These are phyloP conservation scores for Cryptococcus deneoformans DNA, from an alignment of 1,284 basidiomycete species.

Conservation along the genomic window DNA sequence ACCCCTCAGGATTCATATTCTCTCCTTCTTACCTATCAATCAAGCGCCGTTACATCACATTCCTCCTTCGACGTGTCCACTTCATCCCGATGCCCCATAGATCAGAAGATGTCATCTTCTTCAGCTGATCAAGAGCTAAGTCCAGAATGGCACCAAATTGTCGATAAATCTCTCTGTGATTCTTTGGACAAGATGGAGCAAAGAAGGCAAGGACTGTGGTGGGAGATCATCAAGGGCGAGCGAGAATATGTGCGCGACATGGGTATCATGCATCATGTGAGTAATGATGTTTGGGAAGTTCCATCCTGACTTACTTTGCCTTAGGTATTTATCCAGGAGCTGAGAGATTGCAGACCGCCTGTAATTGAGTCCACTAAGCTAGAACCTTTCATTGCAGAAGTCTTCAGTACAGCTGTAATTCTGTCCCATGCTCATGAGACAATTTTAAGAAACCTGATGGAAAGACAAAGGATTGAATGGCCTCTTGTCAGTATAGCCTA, in stretches of 20 bases:
- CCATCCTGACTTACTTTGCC: neutral
- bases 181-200: constrained; percentile 68
- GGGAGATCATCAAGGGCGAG: constrained; percentile 78
- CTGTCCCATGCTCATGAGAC: constrained; percentile 63
- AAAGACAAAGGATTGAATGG: constrained; percentile 72
- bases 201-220: constrained; percentile 72
- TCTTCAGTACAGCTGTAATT: constrained; percentile 69
- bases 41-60: constrained; percentile 5
- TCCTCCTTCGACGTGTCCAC: no score
- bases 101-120: no score
- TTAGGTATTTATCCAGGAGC: constrained; percentile 66
- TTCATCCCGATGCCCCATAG: no score
- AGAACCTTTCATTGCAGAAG: constrained; percentile 61
- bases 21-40: constrained; percentile 32
- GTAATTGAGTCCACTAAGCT: constrained; percentile 57
- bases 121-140: neutral
- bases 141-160: constrained; percentile 70
- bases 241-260: constrained; percentile 73
- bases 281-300: constrained; percentile 12
- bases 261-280: constrained; percentile 62
- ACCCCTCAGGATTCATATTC: constrained; percentile 26
- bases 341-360: constrained; percentile 57
- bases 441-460: constrained; percentile 65
- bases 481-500: constrained; percentile 53
- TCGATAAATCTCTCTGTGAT: constrained; percentile 63